Evolutionary conservation across 768 basidiomycete genomes (phyloP).

Genomic region (Trametes cinnabarina): DNA sequence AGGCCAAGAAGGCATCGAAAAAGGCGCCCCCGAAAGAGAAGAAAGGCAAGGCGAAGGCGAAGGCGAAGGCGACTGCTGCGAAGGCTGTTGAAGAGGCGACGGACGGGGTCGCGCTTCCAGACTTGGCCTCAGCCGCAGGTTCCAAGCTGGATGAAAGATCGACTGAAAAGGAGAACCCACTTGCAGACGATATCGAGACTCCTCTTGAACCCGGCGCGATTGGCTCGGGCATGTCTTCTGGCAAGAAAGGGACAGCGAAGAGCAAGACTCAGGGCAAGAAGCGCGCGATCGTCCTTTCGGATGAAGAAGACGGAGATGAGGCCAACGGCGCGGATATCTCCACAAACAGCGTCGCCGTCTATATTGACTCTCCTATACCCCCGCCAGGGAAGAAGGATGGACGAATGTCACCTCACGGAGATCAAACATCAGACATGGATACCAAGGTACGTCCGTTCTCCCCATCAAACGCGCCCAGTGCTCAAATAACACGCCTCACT

Average conservation of each 20-base stretch:
- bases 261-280: conserved; percentile 19
- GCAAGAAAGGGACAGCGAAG: conserved; percentile 1
- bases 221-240: neutral
- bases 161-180: neutral
- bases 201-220: neutral
- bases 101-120: neutral
- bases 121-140: neutral
- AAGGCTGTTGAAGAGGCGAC: neutral
- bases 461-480: neutral
- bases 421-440: conserved; percentile 4
- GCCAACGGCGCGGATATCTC: conserved; percentile 10
- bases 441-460: conserved; percentile 11
- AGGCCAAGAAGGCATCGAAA: conserved; percentile 17
- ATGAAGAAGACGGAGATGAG: conserved; percentile 22
- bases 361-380: conserved; percentile 8
- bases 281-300: conserved; percentile 21
- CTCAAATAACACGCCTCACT: neutral
- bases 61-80: neutral
- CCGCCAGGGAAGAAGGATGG: conserved; percentile 11
- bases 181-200: neutral
- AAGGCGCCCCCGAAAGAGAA: conserved; percentile 17
- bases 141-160: neutral
- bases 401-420: conserved; percentile 1
- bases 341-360: neutral
- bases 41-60: conserved; percentile 5